Percentiles rank a stretch among this genome's conserved stretches.
Conservation (phyloP, 78 protist genomes). For the slime mould (Dictyostelium discoideum) region DNA sequence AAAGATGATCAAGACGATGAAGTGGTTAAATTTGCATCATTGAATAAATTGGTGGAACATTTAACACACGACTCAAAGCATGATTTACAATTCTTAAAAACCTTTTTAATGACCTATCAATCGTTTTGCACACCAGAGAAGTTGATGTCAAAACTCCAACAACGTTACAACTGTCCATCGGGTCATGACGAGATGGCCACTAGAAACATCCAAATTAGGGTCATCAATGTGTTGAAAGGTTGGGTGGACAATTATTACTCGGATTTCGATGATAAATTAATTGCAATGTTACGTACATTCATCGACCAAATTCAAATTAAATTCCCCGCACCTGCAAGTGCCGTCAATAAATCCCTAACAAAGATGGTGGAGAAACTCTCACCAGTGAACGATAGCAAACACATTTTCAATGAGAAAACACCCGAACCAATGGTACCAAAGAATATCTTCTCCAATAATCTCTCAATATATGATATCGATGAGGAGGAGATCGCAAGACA, state of each 20-base stretch:
- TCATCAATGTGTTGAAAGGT: constrained; percentile 69
- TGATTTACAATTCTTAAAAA: constrained; percentile 72
- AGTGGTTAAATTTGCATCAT: constrained; percentile 78
- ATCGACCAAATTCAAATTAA: constrained; percentile 59
- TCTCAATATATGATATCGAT: constrained; percentile 24
- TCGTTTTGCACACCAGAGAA: constrained; percentile 81
- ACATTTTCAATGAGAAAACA: constrained; percentile 61
- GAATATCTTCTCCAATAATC: constrained; percentile 52
- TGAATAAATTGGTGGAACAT: constrained; percentile 77
- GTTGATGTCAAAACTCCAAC: constrained; percentile 71
- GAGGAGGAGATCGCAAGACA: constrained; percentile 87
- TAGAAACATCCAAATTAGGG: constrained; percentile 71
- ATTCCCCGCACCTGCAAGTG: constrained; percentile 28
- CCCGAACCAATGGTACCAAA: constrained; percentile 76
- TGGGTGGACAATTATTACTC: constrained; percentile 82
- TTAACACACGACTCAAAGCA: constrained; percentile 80
- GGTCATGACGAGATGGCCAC: constrained; percentile 30
- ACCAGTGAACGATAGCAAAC: not conserved
- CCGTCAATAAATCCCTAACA: constrained; percentile 4
- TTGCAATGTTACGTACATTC: constrained; percentile 17
- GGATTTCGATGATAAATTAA: constrained; percentile 79
- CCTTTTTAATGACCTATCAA: constrained; percentile 84
- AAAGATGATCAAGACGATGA: constrained; percentile 80
- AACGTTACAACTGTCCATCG: constrained; percentile 72
- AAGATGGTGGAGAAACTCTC: constrained; percentile 33